Conservation (phyloP, 768 basidiomycete species). For the Psilocybe subaeruginosa region DNA sequence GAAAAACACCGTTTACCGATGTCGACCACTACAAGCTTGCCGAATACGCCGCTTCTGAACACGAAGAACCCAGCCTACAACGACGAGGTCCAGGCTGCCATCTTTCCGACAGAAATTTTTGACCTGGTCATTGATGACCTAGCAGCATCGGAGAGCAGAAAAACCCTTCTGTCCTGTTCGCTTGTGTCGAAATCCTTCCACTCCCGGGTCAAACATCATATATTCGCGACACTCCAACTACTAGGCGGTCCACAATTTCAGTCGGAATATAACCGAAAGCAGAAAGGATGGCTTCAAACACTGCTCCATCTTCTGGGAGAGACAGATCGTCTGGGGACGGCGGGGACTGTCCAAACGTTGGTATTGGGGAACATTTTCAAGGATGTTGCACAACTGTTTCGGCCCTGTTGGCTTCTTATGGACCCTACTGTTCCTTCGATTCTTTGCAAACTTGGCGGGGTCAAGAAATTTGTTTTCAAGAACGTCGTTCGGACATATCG, state of each 20-base stretch:
- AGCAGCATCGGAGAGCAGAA: not conserved
- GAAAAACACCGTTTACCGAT: not conserved
- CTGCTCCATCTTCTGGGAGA: not conserved
- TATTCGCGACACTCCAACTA: not conserved
- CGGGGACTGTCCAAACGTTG: not conserved
- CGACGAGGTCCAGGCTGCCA: not conserved
- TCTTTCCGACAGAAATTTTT: constrained; percentile 1
- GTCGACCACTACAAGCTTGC: not conserved
- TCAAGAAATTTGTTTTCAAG: not conserved
- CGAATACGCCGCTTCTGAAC: not conserved
- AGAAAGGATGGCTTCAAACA: constrained; percentile 1
- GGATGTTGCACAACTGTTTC: not conserved
- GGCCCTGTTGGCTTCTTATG: not conserved
- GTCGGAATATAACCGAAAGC: not conserved
- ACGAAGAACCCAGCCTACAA: not conserved
- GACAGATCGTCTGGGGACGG: not conserved
- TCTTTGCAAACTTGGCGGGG: not conserved
- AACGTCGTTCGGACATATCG: not conserved
- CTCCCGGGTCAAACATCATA: not conserved
- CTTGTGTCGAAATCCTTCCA: constrained; percentile 2
- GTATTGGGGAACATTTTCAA: constrained; percentile 5
- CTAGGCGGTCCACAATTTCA: not conserved
- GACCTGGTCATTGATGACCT: constrained; percentile 3
- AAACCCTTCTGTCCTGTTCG: not conserved
- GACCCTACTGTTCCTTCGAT: not conserved